A percentile compares a stretch with the other conserved stretches of the same genome.
Conservation (phyloP, 2,329 filamentous ascomycete species). For the Zasmidium cellare region DNA sequence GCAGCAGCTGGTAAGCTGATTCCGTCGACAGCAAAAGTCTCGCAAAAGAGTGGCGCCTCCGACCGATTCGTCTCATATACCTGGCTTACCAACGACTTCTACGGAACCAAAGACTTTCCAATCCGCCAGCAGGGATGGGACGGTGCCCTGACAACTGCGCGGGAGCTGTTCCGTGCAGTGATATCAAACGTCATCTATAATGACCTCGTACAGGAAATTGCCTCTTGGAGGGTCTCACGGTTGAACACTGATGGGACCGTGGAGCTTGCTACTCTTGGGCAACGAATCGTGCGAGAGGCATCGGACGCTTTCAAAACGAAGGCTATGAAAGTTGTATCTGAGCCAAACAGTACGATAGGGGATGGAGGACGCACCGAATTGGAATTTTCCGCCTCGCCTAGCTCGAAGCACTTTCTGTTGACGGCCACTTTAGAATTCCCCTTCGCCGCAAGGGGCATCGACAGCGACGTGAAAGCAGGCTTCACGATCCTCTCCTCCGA, state of each 20-base stretch:
- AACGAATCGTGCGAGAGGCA: neutral
- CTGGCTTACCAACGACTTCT: conserved; percentile 48
- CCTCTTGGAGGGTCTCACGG: conserved; percentile 12
- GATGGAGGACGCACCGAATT: conserved; percentile 3
- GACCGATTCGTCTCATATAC: conserved; percentile 45
- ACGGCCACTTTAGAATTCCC: conserved; percentile 41
- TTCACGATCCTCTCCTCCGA: conserved; percentile 44
- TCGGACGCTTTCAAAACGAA: neutral
- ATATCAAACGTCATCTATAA: conserved; percentile 45
- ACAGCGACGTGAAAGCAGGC: conserved; percentile 40
- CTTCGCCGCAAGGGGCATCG: conserved; percentile 31
- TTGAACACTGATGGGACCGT: neutral
- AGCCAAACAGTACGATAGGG: neutral
- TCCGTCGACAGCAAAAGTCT: conserved; percentile 40
- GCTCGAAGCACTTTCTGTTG: conserved; percentile 44
- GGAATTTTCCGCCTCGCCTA: conserved; percentile 24
- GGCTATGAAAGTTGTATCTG: neutral
- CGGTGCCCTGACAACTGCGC: conserved; percentile 44
- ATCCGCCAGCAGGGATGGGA: conserved; percentile 48
- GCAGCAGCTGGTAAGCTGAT: conserved; percentile 46
- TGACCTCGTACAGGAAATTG: conserved; percentile 38
- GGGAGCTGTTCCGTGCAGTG: conserved; percentile 44
- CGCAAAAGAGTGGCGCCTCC: conserved; percentile 39
- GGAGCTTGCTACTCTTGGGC: neutral
- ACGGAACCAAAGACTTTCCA: conserved; percentile 41